Conservation (phyloP, 805 yeast species). For the Zygosaccharomyces bailii region DNA sequence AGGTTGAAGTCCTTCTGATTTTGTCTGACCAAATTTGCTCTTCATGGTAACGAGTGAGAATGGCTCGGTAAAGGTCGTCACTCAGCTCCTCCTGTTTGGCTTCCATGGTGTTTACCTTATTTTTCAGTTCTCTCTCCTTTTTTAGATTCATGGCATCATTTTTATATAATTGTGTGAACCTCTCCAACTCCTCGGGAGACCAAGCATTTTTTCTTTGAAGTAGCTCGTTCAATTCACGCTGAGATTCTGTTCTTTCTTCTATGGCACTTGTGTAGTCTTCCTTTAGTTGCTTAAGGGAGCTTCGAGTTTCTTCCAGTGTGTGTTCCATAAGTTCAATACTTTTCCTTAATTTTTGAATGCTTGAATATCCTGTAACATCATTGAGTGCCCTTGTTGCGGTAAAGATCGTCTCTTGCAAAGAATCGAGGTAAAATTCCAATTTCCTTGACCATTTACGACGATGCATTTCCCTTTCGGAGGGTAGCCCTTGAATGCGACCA, state of each 20-base stretch:
- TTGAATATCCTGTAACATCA: slow-evolving; percentile 87
- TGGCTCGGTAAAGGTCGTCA: slow-evolving; percentile 65
- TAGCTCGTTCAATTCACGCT: slow-evolving; percentile 81
- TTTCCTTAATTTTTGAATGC: slow-evolving; percentile 67
- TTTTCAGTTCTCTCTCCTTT: slow-evolving; percentile 50
- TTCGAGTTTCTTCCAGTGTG: slow-evolving; percentile 47
- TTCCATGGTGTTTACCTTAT: slow-evolving; percentile 52
- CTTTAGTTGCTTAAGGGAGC: slow-evolving; percentile 48
- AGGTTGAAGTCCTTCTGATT: slow-evolving; percentile 87
- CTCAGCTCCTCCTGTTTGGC: slow-evolving; percentile 63
- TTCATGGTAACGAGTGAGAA: slow-evolving; percentile 86
- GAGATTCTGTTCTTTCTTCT: slow-evolving; percentile 61
- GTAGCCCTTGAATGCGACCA: slow-evolving; percentile 38
- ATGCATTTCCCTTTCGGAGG: slow-evolving; percentile 44
- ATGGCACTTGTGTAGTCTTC: slow-evolving; percentile 56
- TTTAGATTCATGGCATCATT: slow-evolving; percentile 74
- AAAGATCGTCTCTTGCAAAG: slow-evolving; percentile 53
- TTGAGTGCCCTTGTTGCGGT: slow-evolving; percentile 69
- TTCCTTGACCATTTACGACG: slow-evolving; percentile 43
- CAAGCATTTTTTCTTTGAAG: slow-evolving; percentile 81
- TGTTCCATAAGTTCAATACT: slow-evolving; percentile 56
- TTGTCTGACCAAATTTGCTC: slow-evolving; percentile 98
- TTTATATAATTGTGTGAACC: slow-evolving; percentile 76
- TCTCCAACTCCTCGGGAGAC: slow-evolving; percentile 73
- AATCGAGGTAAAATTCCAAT: slow-evolving; percentile 49